Evolutionary conservation across 148 eudicot genomes (phyloP).

Genomic region (Rhododendron vialii): DNA sequence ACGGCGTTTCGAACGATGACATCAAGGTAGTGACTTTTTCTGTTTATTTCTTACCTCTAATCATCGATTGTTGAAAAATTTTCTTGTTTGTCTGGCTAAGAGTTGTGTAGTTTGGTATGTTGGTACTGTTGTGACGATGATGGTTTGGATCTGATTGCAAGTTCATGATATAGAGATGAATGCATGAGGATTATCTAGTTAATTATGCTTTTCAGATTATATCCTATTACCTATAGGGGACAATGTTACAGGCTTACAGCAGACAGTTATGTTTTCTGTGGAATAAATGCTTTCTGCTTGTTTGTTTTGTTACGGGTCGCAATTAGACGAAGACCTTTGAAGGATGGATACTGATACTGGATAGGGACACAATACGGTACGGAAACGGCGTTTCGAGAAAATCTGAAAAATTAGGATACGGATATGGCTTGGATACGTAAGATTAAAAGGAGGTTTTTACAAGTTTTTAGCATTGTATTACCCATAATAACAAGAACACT

Average conservation of each 20-base stretch:
- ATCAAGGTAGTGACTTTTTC: constrained; percentile 50
- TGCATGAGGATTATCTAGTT: neutral
- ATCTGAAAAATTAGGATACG: neutral
- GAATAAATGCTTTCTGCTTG: neutral
- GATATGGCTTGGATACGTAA: neutral
- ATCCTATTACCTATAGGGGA: neutral
- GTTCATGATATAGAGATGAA: neutral
- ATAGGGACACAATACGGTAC: too few species aligned
- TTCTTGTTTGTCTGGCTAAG: neutral
- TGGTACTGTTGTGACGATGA: neutral
- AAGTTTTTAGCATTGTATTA: too few species aligned
- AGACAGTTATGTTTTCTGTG: neutral
- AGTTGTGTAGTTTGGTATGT: neutral
- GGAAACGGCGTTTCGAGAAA: neutral
- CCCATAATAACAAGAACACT: too few species aligned
- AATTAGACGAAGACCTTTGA: neutral
- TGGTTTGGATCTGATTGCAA: neutral
- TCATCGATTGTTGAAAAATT: neutral
- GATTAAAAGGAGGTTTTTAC: too few species aligned
- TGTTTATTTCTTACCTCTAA: neutral
- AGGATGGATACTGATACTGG: neutral
- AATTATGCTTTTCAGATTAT: neutral
- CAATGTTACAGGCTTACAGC: neutral
- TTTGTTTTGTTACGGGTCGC: neutral
- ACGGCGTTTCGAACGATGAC: constrained; percentile 86